These are phyloP conservation scores for Suhomyces maxii DNA, from an alignment of 1,139 yeast species.

Conservation along the genomic window DNA sequence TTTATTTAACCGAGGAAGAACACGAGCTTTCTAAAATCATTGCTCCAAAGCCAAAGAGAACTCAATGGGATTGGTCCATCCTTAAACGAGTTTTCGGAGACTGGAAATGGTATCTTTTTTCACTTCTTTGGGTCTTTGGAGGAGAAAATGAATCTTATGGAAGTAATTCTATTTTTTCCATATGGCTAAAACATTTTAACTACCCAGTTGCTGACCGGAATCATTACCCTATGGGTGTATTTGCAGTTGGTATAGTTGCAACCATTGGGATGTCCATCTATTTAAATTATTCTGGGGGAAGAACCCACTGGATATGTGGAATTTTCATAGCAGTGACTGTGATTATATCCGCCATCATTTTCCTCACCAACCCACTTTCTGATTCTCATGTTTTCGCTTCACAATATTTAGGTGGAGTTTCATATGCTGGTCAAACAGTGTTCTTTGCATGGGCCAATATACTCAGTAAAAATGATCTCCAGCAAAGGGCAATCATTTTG, in stretches of 20 bases:
- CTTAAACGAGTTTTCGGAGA: constrained; percentile 48
- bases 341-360: constrained; percentile 47
- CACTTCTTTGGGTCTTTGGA: constrained; percentile 57
- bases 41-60: constrained; percentile 32
- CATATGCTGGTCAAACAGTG: constrained; percentile 58
- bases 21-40: constrained; percentile 31
- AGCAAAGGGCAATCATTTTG: constrained; percentile 56
- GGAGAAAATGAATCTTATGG: constrained; percentile 60
- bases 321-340: constrained; percentile 39
- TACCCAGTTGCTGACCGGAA: constrained; percentile 50
- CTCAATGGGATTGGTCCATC: constrained; percentile 45
- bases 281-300: constrained; percentile 50
- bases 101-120: constrained; percentile 63
- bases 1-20: constrained; percentile 37
- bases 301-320: constrained; percentile 52
- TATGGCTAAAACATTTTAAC: constrained; percentile 46
- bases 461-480: constrained; percentile 52
- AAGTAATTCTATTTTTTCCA: constrained; percentile 52
- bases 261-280: constrained; percentile 49
- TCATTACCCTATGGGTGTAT: constrained; percentile 59
- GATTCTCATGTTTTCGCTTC: constrained; percentile 48
- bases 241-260: constrained; percentile 52
- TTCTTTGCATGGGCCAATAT: constrained; percentile 64
- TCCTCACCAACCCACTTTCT: constrained; percentile 31
- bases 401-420: constrained; percentile 53